Conservation (phyloP, 2,329 filamentous ascomycete species). For the Cladophialophora bantiana region DNA sequence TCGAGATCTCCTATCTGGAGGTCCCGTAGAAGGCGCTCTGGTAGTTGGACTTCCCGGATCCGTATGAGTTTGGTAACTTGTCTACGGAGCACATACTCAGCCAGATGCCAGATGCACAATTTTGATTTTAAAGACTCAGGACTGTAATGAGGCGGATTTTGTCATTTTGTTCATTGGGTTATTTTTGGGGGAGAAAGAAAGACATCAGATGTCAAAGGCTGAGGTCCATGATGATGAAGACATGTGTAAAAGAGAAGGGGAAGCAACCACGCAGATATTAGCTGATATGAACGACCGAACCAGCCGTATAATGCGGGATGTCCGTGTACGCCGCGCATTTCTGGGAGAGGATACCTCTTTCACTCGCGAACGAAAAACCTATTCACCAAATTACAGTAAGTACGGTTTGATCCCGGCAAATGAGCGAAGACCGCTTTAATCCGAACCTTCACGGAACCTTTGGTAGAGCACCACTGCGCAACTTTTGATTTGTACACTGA, state of each 20-base stretch:
- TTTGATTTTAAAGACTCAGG: not conserved
- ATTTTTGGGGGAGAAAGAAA: not conserved
- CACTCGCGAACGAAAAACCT: too few species aligned
- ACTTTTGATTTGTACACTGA: too few species aligned
- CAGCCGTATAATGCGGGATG: too few species aligned
- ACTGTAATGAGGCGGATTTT: not conserved
- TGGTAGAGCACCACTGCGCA: too few species aligned
- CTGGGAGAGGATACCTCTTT: too few species aligned
- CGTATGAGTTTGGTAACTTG: not conserved
- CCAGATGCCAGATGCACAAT: not conserved
- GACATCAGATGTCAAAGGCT: not conserved
- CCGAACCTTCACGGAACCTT: too few species aligned
- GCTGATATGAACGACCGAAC: not conserved
- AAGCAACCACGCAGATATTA: not conserved
- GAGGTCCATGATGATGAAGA: conserved; percentile 1
- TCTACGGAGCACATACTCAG: not conserved
- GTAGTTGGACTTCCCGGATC: not conserved
- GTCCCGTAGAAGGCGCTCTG: not conserved
- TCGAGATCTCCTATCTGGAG: conserved; percentile 12
- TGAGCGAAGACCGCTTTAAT: too few species aligned
- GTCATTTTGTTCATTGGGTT: not conserved
- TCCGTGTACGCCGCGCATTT: too few species aligned
- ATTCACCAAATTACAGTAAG: too few species aligned
- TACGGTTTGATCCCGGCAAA: too few species aligned
- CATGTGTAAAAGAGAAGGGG: not conserved